These are phyloP conservation scores for Fusarium napiforme DNA, from an alignment of 2,329 filamentous ascomycete genomes.

Conservation along the genomic window DNA sequence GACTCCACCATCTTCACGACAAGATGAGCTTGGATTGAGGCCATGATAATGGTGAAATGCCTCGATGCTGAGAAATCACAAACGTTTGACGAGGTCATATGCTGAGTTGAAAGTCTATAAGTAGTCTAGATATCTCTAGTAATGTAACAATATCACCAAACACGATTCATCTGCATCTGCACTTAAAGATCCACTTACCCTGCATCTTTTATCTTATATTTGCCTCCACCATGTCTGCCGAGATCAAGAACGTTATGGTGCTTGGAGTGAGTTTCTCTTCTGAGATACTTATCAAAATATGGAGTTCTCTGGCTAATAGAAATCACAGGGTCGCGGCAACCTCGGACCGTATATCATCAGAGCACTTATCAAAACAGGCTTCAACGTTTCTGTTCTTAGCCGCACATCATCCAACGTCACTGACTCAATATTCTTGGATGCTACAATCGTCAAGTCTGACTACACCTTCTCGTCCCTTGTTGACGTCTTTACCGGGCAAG, in stretches of 20 bases:
- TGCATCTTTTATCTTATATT: background rate
- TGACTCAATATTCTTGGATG: background rate
- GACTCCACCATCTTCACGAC: background rate
- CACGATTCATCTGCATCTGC: no score
- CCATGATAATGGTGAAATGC: background rate
- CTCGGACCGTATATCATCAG: background rate
- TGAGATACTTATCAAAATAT: accelerated
- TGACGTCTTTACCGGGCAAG: background rate
- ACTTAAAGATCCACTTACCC: background rate
- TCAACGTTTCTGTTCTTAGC: accelerated
- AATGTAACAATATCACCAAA: accelerated
- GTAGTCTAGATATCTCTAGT: accelerated
- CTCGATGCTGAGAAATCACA: background rate
- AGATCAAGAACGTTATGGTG: constrained; percentile 6
- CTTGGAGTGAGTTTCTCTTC: background rate
- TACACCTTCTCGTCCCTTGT: background rate
- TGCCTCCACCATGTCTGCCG: background rate
- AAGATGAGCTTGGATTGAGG: background rate
- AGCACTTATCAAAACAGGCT: background rate
- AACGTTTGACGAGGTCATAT: accelerated
- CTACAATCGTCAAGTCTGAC: background rate
- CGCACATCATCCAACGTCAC: accelerated
- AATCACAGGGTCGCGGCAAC: background rate
- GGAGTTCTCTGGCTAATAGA: accelerated
- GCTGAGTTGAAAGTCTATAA: accelerated